Evolutionary conservation across 1,284 basidiomycete species (phyloP).

Genomic region (Amylostereum chailletii): DNA sequence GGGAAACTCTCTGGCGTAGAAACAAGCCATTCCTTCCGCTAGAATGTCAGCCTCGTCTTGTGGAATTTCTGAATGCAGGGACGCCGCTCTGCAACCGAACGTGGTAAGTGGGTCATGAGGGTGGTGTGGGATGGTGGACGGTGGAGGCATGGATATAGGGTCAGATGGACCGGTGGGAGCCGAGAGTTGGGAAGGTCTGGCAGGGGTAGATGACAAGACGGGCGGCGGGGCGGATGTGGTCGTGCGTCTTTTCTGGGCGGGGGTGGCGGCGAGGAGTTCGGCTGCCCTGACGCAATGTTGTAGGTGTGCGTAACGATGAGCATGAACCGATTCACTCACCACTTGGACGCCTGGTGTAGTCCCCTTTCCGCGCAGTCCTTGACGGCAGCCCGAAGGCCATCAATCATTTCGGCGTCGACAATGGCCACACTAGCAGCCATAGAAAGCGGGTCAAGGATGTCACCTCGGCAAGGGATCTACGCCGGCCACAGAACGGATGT

Average conservation of each 20-base stretch:
- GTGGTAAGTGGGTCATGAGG: slow-evolving; percentile 20
- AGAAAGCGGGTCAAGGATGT: background rate
- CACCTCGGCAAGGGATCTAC: no score
- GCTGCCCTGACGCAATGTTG: slow-evolving; percentile 46
- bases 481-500: no score
- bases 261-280: slow-evolving; percentile 59
- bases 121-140: slow-evolving; percentile 6
- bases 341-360: slow-evolving; percentile 52
- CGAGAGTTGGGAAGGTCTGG: slow-evolving; percentile 17
- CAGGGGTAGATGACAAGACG: slow-evolving; percentile 44
- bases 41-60: slow-evolving; percentile 59
- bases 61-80: no score
- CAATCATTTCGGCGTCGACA: slow-evolving; percentile 25
- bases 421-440: slow-evolving; percentile 7
- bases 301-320: slow-evolving; percentile 4
- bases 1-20: slow-evolving; percentile 75
- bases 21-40: slow-evolving; percentile 66
- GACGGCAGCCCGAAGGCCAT: slow-evolving; percentile 42
- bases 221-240: slow-evolving; percentile 13
- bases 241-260: slow-evolving; percentile 34
- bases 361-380: slow-evolving; percentile 34
- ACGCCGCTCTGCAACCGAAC: slow-evolving; percentile 36
- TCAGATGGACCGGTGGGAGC: slow-evolving; percentile 3
- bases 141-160: slow-evolving; percentile 10
- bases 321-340: slow-evolving; percentile 34